A percentile compares a stretch with the other conserved stretches of the same genome.
Conservation (phyloP, 2,329 filamentous ascomycete genomes). For the Aspergillus fructus region DNA sequence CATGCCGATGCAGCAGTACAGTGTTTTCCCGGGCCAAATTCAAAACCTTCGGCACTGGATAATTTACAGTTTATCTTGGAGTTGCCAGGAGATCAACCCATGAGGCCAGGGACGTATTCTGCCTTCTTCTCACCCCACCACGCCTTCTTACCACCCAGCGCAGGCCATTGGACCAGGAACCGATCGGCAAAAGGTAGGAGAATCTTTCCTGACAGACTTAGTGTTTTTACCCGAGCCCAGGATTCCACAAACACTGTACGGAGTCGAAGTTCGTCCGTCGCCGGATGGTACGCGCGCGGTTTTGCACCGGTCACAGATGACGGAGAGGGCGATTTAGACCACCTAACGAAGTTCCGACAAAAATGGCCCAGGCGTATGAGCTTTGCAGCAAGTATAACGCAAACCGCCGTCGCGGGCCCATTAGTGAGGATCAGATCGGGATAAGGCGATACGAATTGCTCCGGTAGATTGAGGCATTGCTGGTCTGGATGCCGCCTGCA, state of each 20-base stretch:
- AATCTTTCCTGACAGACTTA: constrained; percentile 83
- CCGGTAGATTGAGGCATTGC: constrained; percentile 16
- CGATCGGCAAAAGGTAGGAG: constrained; percentile 71
- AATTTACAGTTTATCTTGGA: not conserved
- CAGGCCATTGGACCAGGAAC: constrained; percentile 79
- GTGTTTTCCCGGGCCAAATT: not conserved
- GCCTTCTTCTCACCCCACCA: constrained; percentile 41
- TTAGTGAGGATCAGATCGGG: constrained; percentile 82
- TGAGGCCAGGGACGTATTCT: constrained; percentile 40
- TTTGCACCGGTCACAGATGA: not conserved
- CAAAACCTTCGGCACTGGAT: not conserved
- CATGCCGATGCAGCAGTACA: not conserved
- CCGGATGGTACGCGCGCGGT: constrained; percentile 15
- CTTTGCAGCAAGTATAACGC: constrained; percentile 62
- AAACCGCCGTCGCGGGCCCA: constrained; percentile 82
- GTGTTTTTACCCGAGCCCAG: constrained; percentile 77
- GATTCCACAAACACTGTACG: constrained; percentile 85
- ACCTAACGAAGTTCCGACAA: constrained; percentile 6
- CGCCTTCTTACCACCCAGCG: constrained; percentile 52
- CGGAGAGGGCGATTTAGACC: not conserved
- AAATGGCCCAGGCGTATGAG: constrained; percentile 55
- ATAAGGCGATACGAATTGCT: constrained; percentile 40
- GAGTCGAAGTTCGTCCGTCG: constrained; percentile 54
- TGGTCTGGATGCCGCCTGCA: constrained; percentile 37
- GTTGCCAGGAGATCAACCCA: constrained; percentile 26